Evolutionary conservation across 345 rosid genomes (phyloP).

Genomic region (Lepidium aucheri): DNA sequence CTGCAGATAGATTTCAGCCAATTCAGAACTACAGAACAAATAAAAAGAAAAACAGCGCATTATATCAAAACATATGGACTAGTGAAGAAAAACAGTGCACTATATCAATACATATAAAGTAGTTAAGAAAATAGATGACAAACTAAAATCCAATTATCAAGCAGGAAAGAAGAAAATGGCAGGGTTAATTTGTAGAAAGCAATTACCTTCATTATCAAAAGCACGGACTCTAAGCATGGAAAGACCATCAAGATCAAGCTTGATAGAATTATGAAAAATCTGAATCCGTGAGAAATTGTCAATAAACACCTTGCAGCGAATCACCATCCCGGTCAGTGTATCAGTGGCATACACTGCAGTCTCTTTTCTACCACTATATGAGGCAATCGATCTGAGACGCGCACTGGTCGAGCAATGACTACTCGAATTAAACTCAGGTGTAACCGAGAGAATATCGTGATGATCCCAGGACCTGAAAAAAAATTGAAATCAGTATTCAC

Average conservation of each 20-base stretch:
- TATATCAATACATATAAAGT: background rate
- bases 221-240: slow-evolving; percentile 92
- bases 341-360: slow-evolving; percentile 94
- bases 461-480: slow-evolving; percentile 92
- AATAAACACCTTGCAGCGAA: slow-evolving; percentile 95
- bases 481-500: background rate
- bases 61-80: background rate
- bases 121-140: background rate
- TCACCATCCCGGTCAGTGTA: slow-evolving; percentile 61
- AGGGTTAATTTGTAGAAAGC: background rate
- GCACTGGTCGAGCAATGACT: slow-evolving; percentile 83
- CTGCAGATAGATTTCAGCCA: slow-evolving; percentile 35
- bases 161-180: background rate
- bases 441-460: slow-evolving; percentile 71
- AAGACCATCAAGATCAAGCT: slow-evolving; percentile 92
- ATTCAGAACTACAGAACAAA: background rate
- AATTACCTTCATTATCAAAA: slow-evolving; percentile 71
- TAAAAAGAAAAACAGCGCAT: background rate
- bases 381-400: slow-evolving; percentile 65
- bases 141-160: background rate
- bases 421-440: slow-evolving; percentile 75
- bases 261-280: slow-evolving; percentile 86
- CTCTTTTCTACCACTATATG: slow-evolving; percentile 72
- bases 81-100: background rate
- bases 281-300: slow-evolving; percentile 82